Base-by-base conservation (phyloP, 768 basidiomycete species). In the Boletus subcaerulescens region DNA sequence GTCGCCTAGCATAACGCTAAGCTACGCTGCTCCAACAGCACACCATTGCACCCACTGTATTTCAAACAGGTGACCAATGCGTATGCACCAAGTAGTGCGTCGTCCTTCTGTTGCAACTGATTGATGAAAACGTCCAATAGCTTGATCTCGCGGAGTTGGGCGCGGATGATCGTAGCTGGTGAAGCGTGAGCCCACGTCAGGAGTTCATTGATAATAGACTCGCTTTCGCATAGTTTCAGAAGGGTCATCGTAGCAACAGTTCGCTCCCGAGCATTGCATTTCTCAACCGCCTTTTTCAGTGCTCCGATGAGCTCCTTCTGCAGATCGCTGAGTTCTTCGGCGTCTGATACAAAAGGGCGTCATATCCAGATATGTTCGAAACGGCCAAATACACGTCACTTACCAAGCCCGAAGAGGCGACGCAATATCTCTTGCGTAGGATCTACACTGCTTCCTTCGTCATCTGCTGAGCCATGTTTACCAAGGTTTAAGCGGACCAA, bases 51-150 rank as follows among this genome's bases (percentile, higher is more conserved):
- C 64, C 45, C 24, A 66, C 64, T 2, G 10, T 58, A 29, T 39
- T 56, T 53, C 56, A 65, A 18, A 49, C 57, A 65, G 6, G 32
- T 50, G 3, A 53, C 40, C 22, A 65, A 41, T 3, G 60, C 64
- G 13, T 65, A 65, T 6, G 64, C 60, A 20, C 55, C 60, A 13
- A 65, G 58, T 18, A 65, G 36, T 4, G 64, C 58, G 1, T 20
- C 49, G 7, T 53, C 40, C 44, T 49, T 58, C 5, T 31, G 38
- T 29, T 48, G 48, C 29, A 65, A 12, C 18, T 64, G 61, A 3
- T 43, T 18, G 8, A 64, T 8, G 7, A 65, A 61, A 8, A 52
- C 4, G 3, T 31, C 41, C 41, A 61, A 26, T 5, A 61, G n/a
- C 11, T 33, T 10, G 4, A 43, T 56, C 6, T 57, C 50, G 11